These are phyloP conservation scores for Colletotrichum liriopes DNA, from an alignment of 2,329 filamentous ascomycete genomes.

Conservation along the genomic window DNA sequence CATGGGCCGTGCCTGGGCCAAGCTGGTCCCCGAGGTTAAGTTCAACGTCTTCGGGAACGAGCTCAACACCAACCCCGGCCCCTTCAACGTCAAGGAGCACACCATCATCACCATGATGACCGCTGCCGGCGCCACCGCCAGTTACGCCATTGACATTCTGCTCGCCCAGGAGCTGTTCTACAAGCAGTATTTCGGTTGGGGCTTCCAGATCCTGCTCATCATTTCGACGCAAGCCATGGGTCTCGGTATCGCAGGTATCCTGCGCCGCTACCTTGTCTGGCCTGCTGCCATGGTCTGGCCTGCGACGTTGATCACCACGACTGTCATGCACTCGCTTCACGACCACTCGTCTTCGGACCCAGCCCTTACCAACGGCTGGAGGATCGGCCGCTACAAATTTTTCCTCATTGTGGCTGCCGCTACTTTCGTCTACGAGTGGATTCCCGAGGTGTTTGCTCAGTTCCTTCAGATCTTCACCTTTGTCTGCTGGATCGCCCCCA, in stretches of 20 bases:
- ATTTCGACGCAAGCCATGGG: constrained; percentile 71
- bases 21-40: constrained; percentile 50
- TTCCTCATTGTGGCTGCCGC: constrained; percentile 71
- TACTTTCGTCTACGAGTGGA: constrained; percentile 60
- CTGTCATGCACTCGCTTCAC: constrained; percentile 65
- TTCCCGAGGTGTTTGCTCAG: constrained; percentile 39
- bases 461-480: constrained; percentile 67
- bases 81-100: constrained; percentile 65
- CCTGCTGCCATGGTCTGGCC: constrained; percentile 74
- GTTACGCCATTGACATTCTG: constrained; percentile 59
- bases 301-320: constrained; percentile 67
- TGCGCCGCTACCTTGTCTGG: constrained; percentile 67
- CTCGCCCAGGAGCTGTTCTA: constrained; percentile 64
- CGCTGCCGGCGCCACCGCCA: constrained; percentile 53
- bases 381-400: constrained; percentile 73
- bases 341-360: constrained; percentile 64
- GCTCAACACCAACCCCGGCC: constrained; percentile 57
- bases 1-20: constrained; percentile 53
- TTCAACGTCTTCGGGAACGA: constrained; percentile 52
- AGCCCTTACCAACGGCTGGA: constrained; percentile 72
- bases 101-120: constrained; percentile 65
- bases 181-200: constrained; percentile 62
- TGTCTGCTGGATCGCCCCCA: constrained; percentile 73
- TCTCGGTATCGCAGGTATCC: constrained; percentile 70
- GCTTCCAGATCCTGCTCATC: constrained; percentile 68